phyloP scores from a whole-genome alignment of 163 green algal genomes.

The Smithsoniella earleae region DNA sequence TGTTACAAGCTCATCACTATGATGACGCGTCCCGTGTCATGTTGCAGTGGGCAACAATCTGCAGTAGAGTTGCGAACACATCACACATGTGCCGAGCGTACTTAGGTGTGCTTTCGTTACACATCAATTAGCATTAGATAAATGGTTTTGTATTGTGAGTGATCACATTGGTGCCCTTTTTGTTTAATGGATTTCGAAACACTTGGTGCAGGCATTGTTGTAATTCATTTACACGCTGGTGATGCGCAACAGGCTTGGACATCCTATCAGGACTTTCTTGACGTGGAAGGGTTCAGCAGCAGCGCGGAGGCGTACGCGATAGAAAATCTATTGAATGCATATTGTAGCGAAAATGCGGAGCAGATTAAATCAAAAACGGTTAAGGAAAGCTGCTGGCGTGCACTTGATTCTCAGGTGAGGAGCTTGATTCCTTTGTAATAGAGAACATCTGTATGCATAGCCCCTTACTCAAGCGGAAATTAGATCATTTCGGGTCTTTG shows the following conservation, averaged over 20 bases:
- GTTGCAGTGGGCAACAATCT: slow-evolving; percentile 20
- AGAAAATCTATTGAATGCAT: slow-evolving; percentile 7
- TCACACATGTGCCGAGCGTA: neutral
- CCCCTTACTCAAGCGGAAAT: no score
- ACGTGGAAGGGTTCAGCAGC: neutral
- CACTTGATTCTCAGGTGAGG: slow-evolving; percentile 16
- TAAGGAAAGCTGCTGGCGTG: slow-evolving; percentile 2
- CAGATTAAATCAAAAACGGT: neutral
- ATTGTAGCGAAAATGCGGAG: neutral
- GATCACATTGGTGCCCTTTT: no score
- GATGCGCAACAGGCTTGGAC: slow-evolving; percentile 3
- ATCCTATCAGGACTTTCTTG: slow-evolving; percentile 28
- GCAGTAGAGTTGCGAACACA: neutral
- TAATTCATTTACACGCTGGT: slow-evolving; percentile 3
- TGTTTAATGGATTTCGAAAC: no score
- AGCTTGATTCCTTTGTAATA: no score
- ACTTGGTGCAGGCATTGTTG: slow-evolving; percentile 22
- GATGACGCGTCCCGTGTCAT: slow-evolving; percentile 3
- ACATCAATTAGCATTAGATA: no score
- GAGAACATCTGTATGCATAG: no score
- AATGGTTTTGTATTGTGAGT: no score
- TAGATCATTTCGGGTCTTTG: no score
- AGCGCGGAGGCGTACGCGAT: slow-evolving; percentile 18
- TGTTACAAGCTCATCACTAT: neutral
- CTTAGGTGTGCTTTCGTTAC: neutral